These are phyloP conservation scores for Fomitopsis pinicola DNA, from an alignment of 1,284 basidiomycete genomes.

Conservation along the genomic window DNA sequence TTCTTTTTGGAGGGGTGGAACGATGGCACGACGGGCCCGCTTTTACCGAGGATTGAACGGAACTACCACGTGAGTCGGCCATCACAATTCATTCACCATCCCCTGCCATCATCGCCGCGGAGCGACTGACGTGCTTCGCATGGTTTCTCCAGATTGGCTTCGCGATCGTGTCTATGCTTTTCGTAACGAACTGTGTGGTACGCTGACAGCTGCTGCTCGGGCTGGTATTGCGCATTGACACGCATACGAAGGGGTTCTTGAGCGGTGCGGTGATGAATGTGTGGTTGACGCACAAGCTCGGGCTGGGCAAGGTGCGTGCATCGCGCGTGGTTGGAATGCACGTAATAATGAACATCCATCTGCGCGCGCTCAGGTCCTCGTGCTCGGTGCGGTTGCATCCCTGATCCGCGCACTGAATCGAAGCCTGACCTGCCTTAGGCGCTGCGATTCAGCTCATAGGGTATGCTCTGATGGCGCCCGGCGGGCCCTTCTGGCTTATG, in stretches of 20 bases:
- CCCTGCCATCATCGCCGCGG: not conserved
- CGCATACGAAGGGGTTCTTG: constrained; percentile 38
- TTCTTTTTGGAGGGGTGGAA: constrained; percentile 55
- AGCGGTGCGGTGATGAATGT: constrained; percentile 44
- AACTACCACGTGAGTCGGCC: constrained; percentile 40
- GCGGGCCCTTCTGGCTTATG: constrained; percentile 65
- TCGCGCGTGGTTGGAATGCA: not conserved
- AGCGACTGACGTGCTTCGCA: not conserved
- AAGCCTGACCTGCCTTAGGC: constrained; percentile 23
- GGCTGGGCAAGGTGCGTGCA: constrained; percentile 48
- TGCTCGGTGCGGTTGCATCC: constrained; percentile 25
- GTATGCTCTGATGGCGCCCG: constrained; percentile 44
- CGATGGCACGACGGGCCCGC: constrained; percentile 55
- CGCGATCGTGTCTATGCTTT: constrained; percentile 49
- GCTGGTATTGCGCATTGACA: not conserved
- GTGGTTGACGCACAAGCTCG: constrained; percentile 44
- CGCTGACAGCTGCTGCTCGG: not conserved
- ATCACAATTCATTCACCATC: not conserved
- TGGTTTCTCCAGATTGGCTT: constrained; percentile 32
- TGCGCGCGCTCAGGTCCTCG: constrained; percentile 27
- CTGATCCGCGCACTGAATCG: not conserved
- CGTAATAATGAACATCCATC: not conserved
- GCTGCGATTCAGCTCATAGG: constrained; percentile 43
- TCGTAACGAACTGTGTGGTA: constrained; percentile 51
- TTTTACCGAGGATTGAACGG: constrained; percentile 52